Base-by-base conservation (phyloP, 2,329 filamentous ascomycete species). In the Volutella citrinella region DNA sequence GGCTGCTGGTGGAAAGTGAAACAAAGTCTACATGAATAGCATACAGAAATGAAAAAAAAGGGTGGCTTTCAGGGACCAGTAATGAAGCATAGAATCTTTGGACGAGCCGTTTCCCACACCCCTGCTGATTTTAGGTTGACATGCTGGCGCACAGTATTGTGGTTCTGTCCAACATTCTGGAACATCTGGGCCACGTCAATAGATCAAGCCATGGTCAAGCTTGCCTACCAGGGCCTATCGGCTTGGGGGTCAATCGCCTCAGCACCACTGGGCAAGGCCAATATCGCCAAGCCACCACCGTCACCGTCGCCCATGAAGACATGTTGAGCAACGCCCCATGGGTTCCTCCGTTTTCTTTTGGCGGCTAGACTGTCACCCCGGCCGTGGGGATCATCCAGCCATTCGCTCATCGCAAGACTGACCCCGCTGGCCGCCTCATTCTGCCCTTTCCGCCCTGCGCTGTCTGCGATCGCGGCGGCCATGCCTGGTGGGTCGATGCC, bases 401-500 rank as follows among this genome's bases (percentile, higher is more conserved):
- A 79, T 43, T 74, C 64, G 1, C 60, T 57, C 39, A 70, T 44
- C 0, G 73, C 69, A 33, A 62, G 44, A 5, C 49, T 51, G 4
- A 68, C 65, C 4, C 69, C 74, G 15, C 55, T 52, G 50, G 69
- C 61, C 0, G 65, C 68, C 5, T 51, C 57, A 14, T 56, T 47
- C 38, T 72, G 69, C 14, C 48, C 54, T 14, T 43, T 46, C 3
- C 40, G 33, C 3, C 45, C 51, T 2, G 49, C 51, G 4, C 42
- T 5, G 43, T 54, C 12, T 36, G 46, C 5, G 1, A 27, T 33
- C n/a, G 52, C 50, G 1, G 31, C 39, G 19, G 48, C 45, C 56
- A 73, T 63, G 2, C 64, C 61, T 0, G 72, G 74, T 12, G 84
- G 84, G 50, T 87, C 78, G 31, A 87, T 74, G 0, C 83, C 84